Evolutionary conservation across 495 filamentous ascomycete species (phyloP).

Genomic region (Jackrogersella multiformis): DNA sequence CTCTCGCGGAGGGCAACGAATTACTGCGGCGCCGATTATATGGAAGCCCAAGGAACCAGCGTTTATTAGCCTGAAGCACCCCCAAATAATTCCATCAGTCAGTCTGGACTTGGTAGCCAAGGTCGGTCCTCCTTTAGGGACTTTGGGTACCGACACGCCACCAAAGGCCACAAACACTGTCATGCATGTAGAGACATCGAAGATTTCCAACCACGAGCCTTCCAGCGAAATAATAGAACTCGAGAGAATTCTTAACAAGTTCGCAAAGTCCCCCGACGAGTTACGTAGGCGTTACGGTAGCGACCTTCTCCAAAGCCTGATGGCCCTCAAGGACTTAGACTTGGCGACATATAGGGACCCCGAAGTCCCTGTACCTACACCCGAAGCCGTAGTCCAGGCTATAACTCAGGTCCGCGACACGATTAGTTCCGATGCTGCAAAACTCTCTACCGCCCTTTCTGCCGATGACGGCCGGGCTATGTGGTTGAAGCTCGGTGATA

Average conservation of each 20-base stretch:
- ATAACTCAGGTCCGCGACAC: conserved; percentile 31
- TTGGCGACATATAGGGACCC: background rate
- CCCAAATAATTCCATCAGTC: conserved; percentile 6
- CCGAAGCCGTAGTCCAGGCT: conserved; percentile 33
- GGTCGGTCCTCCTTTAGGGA: background rate
- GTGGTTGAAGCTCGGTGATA: conserved; percentile 59
- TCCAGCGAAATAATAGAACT: conserved; percentile 43
- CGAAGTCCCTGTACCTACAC: background rate
- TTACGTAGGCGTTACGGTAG: conserved; percentile 51
- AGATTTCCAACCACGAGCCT: background rate
- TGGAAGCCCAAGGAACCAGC: background rate
- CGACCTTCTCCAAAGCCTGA: conserved; percentile 53
- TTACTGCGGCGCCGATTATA: background rate
- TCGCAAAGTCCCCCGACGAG: conserved; percentile 42
- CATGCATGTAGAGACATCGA: background rate
- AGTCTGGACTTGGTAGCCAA: conserved; percentile 13
- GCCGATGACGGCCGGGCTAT: conserved; percentile 42
- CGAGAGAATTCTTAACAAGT: conserved; percentile 42
- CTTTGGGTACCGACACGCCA: background rate
- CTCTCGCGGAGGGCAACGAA: background rate
- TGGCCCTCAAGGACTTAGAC: conserved; percentile 36
- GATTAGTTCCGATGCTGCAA: conserved; percentile 21
- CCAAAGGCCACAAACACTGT: background rate
- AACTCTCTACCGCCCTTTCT: conserved; percentile 44
- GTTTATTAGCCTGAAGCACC: conserved; percentile 16